These are phyloP conservation scores for Cordyceps javanica DNA, from an alignment of 2,329 filamentous ascomycete species.

Conservation along the genomic window DNA sequence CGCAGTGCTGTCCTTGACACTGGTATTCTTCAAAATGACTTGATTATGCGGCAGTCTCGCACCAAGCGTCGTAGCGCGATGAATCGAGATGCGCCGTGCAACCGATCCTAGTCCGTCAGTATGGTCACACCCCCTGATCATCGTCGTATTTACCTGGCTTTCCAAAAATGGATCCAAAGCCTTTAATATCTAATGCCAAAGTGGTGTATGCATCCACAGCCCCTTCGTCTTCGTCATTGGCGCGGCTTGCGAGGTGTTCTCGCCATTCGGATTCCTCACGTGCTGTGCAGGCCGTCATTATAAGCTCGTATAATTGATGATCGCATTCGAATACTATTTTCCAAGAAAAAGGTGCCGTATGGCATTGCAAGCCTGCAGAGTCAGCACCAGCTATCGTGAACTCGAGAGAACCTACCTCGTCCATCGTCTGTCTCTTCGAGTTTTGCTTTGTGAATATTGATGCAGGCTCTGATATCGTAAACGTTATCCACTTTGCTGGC, in stretches of 20 bases:
- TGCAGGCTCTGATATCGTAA: conserved; percentile 69
- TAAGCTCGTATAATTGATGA: conserved; percentile 72
- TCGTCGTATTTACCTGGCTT: conserved; percentile 49
- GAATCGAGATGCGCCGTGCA: conserved; percentile 68
- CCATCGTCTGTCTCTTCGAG: conserved; percentile 72
- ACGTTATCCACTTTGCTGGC: conserved; percentile 56
- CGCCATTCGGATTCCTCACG: conserved; percentile 80
- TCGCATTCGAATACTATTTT: conserved; percentile 79
- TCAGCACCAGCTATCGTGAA: not conserved
- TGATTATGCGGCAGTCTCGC: conserved; percentile 63
- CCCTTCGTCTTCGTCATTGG: conserved; percentile 41
- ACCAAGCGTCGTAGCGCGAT: conserved; percentile 68
- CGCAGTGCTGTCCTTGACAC: conserved; percentile 30
- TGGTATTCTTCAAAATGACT: conserved; percentile 83
- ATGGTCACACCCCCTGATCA: not conserved
- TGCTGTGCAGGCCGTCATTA: conserved; percentile 78
- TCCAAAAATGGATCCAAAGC: conserved; percentile 69
- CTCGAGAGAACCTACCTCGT: conserved; percentile 46
- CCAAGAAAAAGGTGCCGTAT: conserved; percentile 83
- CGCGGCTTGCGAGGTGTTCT: conserved; percentile 50
- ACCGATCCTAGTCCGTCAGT: conserved; percentile 42
- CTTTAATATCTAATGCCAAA: conserved; percentile 64
- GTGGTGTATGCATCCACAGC: conserved; percentile 45
- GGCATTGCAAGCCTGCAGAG: conserved; percentile 70
- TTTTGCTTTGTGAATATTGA: conserved; percentile 59